Percentiles rank a stretch among this genome's conserved stretches.
phyloP scores from a whole-genome alignment of 2,329 filamentous ascomycete species.

The Pyrenochaeta sp. region DNA sequence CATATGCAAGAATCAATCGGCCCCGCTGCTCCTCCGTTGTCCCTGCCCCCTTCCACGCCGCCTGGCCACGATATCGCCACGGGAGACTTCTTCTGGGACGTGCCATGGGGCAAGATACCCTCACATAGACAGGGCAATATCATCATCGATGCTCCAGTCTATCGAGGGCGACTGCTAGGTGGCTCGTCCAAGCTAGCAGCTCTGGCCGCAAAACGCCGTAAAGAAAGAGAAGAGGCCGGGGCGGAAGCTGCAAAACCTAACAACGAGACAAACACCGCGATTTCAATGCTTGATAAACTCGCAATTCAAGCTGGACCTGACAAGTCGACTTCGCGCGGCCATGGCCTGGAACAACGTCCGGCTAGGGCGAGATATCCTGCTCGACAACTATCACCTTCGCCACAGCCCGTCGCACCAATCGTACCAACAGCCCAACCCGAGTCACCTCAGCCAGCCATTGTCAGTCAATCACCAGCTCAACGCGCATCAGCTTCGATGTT shows the following conservation, averaged over 20 bases:
- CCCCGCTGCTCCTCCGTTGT: constrained; percentile 19
- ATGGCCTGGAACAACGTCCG: constrained; percentile 11
- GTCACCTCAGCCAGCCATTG: constrained; percentile 24
- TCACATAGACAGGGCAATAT: constrained; percentile 67
- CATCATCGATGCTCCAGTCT: constrained; percentile 67
- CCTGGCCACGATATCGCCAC: constrained; percentile 36
- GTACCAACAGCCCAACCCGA: constrained; percentile 22
- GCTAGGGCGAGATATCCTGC: constrained; percentile 31
- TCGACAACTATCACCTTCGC: constrained; percentile 41
- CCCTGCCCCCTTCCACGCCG: constrained; percentile 44
- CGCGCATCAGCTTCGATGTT: constrained; percentile 60
- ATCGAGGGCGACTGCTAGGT: constrained; percentile 75
- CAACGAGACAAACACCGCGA: constrained; percentile 40
- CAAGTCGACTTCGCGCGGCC: background rate
- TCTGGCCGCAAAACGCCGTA: constrained; percentile 83
- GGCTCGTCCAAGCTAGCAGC: constrained; percentile 89
- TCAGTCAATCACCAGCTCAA: constrained; percentile 45
- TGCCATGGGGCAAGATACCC: constrained; percentile 83
- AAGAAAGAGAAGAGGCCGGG: constrained; percentile 74
- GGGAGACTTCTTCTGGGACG: constrained; percentile 77
- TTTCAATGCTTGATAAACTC: constrained; percentile 56
- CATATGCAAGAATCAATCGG: constrained; percentile 18
- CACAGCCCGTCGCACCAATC: constrained; percentile 21
- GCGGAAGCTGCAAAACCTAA: constrained; percentile 24
- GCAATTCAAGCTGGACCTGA: no score